Evolutionary conservation across 345 rosid genomes (phyloP).

Genomic region (Hypericum androsaemum): DNA sequence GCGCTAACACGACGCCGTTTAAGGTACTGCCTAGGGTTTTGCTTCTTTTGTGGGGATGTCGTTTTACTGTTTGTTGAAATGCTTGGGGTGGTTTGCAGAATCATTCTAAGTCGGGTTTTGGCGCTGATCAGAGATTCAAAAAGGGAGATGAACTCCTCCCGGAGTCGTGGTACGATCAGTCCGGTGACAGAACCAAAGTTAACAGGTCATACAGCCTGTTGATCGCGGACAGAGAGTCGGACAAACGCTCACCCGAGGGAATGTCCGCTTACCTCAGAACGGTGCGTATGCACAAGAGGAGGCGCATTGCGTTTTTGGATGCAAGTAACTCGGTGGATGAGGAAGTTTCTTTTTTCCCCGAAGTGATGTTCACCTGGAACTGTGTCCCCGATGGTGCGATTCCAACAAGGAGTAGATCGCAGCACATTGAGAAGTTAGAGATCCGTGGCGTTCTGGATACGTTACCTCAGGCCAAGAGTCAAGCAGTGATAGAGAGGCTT

Average conservation of each 20-base stretch:
- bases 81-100: conserved; percentile 25
- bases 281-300: conserved; percentile 60
- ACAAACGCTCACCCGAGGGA: conserved; percentile 62
- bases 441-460: conserved; percentile 62
- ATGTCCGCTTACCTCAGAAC: conserved; percentile 61
- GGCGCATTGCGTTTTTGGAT: conserved; percentile 45
- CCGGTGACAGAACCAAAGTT: conserved; percentile 50
- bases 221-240: conserved; percentile 48
- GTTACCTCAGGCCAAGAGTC: conserved; percentile 60
- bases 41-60: neutral
- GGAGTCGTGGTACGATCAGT: conserved; percentile 82
- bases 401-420: conserved; percentile 27
- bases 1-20: conserved; percentile 23
- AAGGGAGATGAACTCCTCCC: conserved; percentile 69
- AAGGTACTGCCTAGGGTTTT: conserved; percentile 30
- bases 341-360: conserved; percentile 60
- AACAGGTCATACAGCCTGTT: conserved; percentile 44
- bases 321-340: conserved; percentile 37
- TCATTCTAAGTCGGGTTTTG: conserved; percentile 37
- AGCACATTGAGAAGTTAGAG: conserved; percentile 39
- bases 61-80: conserved; percentile 1
- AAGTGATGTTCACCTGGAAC: conserved; percentile 62
- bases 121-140: conserved; percentile 49
- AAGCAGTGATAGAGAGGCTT: conserved; percentile 78
- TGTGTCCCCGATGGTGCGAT: conserved; percentile 79